Evolutionary conservation across 1,139 yeast species (phyloP), one percentile per base, ranked within the genome.

Genomic region (Petasospora rhodanensis): DNA sequence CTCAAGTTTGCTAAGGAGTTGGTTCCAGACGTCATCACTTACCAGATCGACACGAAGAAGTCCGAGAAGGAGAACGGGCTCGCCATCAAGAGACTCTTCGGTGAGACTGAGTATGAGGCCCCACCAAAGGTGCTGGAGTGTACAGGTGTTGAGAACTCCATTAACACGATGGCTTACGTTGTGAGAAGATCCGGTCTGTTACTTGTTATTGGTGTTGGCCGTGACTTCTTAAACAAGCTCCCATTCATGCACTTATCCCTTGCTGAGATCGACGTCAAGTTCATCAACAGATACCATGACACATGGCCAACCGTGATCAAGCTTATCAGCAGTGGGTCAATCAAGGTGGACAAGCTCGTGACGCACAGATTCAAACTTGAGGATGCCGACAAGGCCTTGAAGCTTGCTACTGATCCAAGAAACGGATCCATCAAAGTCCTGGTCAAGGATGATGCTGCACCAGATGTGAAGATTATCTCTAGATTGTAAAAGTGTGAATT

Each of bases 341-440:
- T 79, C 37, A 74, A 80, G 36, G 80, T 76, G 38, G 77, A 74
- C 38, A 66, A 70, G 32, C 67, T 87, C 46, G 79, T 87, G 47
- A 84, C 96, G 11, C 89, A 86, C 59, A 70, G 79, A 45, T 84
- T 76, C 66, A 57, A 66, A 32, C 79, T 84, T 50, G 72, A 73
- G 29, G 81, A 86, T 32, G 91, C 94, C 16, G 70, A 75, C 40
- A 70, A 81, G 52, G 96, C 96, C 7, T 84, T 46, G 26, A 28
- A 32, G 8, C 39, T 52, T 18, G 46, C 47, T 16, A 29, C 37
- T 28, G 42, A 60, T 37, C 62, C 62, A 16, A 43, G 40, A n/a
- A 54, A 55, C 24, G 59, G 59, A 21, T 50, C 53, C 29, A 57
- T 57, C 36, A 58, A 58, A 38, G 60, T 58, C n/a, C 39, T 57